A percentile compares a stretch with the other conserved stretches of the same genome.
Evolutionary conservation across 208 protist species (phyloP).

Genomic region (Acanthamoeba lenticulata): DNA sequence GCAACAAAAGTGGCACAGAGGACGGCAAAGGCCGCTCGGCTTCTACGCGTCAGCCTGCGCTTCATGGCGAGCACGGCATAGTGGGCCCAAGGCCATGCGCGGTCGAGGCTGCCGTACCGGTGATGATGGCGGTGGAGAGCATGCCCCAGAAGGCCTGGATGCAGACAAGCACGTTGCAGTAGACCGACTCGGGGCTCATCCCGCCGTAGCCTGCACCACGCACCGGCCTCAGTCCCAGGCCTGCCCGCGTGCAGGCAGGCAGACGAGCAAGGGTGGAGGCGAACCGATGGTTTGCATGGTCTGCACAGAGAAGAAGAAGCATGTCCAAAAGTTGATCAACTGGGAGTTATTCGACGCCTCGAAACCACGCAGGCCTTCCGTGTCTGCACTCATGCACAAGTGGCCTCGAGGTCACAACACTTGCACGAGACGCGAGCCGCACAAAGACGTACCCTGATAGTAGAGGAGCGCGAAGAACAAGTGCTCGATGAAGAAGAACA

Average conservation of each 20-base stretch:
- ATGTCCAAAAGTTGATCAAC: slow-evolving; percentile 15
- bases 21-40: no score
- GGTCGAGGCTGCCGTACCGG: neutral
- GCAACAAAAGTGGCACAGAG: no score
- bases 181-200: slow-evolving; percentile 2
- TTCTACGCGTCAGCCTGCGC: neutral
- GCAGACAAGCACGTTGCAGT: slow-evolving; percentile 59
- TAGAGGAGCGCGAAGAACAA: slow-evolving; percentile 64
- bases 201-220: slow-evolving; percentile 5
- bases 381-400: no score
- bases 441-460: neutral
- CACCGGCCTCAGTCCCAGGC: neutral
- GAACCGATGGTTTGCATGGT: slow-evolving; percentile 44
- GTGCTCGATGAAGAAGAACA: slow-evolving; percentile 49
- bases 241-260: neutral
- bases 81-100: neutral
- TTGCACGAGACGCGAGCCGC: no score
- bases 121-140: slow-evolving; percentile 54
- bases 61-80: neutral
- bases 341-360: neutral
- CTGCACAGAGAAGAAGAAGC: slow-evolving; percentile 61
- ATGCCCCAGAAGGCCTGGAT: slow-evolving; percentile 66
- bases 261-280: neutral
- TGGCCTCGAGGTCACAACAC: neutral
- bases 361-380: neutral